phyloP scores from a whole-genome alignment of 805 yeast genomes.

The Candida manassasensis region DNA sequence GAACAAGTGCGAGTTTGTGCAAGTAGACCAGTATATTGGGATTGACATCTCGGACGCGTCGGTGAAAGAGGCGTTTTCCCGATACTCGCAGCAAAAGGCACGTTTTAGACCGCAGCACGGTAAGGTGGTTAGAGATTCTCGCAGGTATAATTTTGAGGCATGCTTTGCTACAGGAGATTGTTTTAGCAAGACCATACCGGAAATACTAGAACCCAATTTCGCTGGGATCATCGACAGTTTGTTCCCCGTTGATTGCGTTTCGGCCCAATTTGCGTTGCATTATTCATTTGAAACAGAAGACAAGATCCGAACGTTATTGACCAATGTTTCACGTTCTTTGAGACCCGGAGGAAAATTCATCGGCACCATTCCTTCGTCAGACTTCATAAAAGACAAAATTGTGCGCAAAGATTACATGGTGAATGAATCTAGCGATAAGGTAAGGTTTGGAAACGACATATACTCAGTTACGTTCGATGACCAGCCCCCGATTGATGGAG shows the following conservation, averaged over 20 bases:
- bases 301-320: conserved; percentile 66
- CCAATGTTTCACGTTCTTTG: conserved; percentile 71
- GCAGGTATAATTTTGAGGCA: conserved; percentile 63
- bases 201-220: conserved; percentile 58
- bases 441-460: conserved; percentile 79
- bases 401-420: conserved; percentile 44
- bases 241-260: conserved; percentile 83
- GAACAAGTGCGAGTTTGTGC: conserved; percentile 77
- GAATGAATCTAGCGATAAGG: conserved; percentile 23
- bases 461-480: conserved; percentile 80
- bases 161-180: conserved; percentile 92
- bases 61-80: conserved; percentile 72
- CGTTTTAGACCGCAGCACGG: conserved; percentile 29
- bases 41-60: conserved; percentile 89
- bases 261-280: conserved; percentile 90
- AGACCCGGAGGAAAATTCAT: conserved; percentile 81
- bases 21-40: conserved; percentile 76
- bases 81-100: conserved; percentile 56
- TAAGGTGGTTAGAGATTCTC: conserved; percentile 25
- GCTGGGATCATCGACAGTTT: conserved; percentile 53
- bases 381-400: conserved; percentile 68
- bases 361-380: conserved; percentile 93
- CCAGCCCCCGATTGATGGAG: conserved; percentile 71
- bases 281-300: conserved; percentile 88
- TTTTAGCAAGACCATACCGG: conserved; percentile 65